These are phyloP conservation scores for Wickerhamia fluorescens DNA, from an alignment of 805 yeast species.

Conservation along the genomic window DNA sequence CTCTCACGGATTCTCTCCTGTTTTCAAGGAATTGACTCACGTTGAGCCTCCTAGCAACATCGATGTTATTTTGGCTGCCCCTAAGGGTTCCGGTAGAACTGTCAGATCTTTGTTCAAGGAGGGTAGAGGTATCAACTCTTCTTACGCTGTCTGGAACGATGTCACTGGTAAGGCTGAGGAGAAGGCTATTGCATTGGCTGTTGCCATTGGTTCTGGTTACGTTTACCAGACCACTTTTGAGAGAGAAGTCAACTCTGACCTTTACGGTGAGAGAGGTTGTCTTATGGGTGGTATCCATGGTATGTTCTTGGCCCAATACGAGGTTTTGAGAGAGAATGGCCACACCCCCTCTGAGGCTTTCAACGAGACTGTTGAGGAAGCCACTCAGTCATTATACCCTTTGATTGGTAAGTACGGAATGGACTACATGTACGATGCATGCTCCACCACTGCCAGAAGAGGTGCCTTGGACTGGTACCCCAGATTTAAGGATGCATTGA, in stretches of 20 bases:
- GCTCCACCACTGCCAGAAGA: slow-evolving; percentile 99
- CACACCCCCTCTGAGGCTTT: slow-evolving; percentile 99
- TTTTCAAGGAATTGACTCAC: slow-evolving; percentile 93
- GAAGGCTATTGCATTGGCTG: slow-evolving; percentile 96
- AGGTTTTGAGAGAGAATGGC: slow-evolving; percentile 98
- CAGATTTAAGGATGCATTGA: slow-evolving; percentile 95
- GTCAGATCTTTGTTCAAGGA: slow-evolving; percentile 99
- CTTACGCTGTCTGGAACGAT: slow-evolving; percentile 99
- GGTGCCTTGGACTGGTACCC: slow-evolving; percentile 99
- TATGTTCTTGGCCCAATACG: slow-evolving; percentile 99
- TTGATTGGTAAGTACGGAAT: slow-evolving; percentile 98
- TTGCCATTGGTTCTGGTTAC: slow-evolving; percentile 99
- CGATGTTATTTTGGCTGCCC: slow-evolving; percentile 98
- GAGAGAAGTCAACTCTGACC: slow-evolving; percentile 97
- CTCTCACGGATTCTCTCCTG: slow-evolving; percentile 99
- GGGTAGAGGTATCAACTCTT: slow-evolving; percentile 99
- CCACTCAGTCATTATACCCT: slow-evolving; percentile 98
- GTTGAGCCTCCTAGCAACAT: slow-evolving; percentile 93
- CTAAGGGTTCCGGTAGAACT: slow-evolving; percentile 99
- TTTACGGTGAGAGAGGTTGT: slow-evolving; percentile 99
- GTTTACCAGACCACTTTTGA: slow-evolving; percentile 99
- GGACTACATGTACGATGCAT: slow-evolving; percentile 99
- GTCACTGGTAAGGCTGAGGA: slow-evolving; percentile 99
- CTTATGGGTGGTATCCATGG: slow-evolving; percentile 99
- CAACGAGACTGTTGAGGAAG: slow-evolving; percentile 99